These are phyloP conservation scores for Fusarium nygamai DNA, from an alignment of 2,329 filamentous ascomycete species.

Conservation along the genomic window DNA sequence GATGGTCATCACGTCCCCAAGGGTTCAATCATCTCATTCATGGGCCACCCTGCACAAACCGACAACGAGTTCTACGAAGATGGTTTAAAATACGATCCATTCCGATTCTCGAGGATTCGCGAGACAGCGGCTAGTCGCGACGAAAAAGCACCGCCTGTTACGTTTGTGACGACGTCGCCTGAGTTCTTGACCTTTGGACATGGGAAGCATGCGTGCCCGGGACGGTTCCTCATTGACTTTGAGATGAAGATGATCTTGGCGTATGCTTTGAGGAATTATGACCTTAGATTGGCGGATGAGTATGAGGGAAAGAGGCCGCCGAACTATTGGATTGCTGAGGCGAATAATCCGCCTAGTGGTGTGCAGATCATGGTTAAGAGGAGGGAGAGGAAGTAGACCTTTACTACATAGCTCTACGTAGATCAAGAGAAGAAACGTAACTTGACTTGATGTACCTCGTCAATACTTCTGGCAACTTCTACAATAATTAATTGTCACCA, in stretches of 20 bases:
- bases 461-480: background rate
- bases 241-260: slow-evolving; percentile 47
- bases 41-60: slow-evolving; percentile 44
- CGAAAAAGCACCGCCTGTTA: slow-evolving; percentile 17
- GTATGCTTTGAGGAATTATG: slow-evolving; percentile 35
- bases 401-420: background rate
- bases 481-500: no score
- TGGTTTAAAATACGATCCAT: slow-evolving; percentile 52
- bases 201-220: slow-evolving; percentile 49
- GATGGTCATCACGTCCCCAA: slow-evolving; percentile 47
- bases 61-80: slow-evolving; percentile 48
- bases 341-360: slow-evolving; percentile 28
- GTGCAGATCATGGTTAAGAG: slow-evolving; percentile 32
- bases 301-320: slow-evolving; percentile 34
- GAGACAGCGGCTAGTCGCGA: slow-evolving; percentile 36
- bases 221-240: slow-evolving; percentile 46
- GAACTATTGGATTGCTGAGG: slow-evolving; percentile 36
- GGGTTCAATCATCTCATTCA: slow-evolving; percentile 47
- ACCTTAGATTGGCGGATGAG: slow-evolving; percentile 29
- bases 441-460: background rate
- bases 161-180: slow-evolving; percentile 35
- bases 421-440: background rate
- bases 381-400: background rate
- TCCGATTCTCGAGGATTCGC: slow-evolving; percentile 52
- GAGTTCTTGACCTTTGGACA: slow-evolving; percentile 49